Evolutionary conservation across 2,329 filamentous ascomycete genomes (phyloP).

Genomic region (Massarina eburnea): DNA sequence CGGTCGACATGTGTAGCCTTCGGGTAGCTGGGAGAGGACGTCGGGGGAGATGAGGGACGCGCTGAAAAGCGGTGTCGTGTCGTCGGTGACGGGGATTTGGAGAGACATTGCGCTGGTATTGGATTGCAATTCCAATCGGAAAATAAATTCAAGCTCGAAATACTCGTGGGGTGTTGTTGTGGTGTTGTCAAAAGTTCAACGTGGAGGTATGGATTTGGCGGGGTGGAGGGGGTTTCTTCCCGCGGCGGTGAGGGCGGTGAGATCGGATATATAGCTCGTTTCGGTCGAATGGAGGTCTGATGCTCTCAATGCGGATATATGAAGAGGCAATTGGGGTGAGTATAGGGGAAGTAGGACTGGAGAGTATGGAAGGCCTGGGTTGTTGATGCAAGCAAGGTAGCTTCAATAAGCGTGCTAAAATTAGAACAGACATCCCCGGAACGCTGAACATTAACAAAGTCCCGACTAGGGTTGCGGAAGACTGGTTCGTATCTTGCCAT

Average conservation of each 20-base stretch:
- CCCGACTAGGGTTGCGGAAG: no score
- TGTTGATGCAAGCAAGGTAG: no score
- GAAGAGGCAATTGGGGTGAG: neutral
- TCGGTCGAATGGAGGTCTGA: neutral
- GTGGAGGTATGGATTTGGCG: neutral
- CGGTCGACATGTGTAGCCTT: conserved; percentile 80
- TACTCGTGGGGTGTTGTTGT: neutral
- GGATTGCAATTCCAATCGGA: neutral
- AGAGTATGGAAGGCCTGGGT: no score
- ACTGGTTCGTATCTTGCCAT: no score
- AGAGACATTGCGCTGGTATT: conserved; percentile 13
- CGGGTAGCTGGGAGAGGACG: conserved; percentile 71
- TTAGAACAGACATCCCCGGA: no score
- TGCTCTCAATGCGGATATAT: neutral
- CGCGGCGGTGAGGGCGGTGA: conserved; percentile 1
- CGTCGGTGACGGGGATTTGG: conserved; percentile 22
- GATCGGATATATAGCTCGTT: neutral
- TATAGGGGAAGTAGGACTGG: neutral
- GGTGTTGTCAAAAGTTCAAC: neutral
- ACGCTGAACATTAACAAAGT: no score
- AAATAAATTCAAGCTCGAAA: neutral
- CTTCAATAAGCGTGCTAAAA: no score
- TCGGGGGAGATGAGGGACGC: conserved; percentile 73
- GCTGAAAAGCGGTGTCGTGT: conserved; percentile 68
- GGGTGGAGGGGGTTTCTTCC: neutral